Evolutionary conservation across 129 eudicot species (phyloP).

Genomic region (Helianthus annuus): DNA sequence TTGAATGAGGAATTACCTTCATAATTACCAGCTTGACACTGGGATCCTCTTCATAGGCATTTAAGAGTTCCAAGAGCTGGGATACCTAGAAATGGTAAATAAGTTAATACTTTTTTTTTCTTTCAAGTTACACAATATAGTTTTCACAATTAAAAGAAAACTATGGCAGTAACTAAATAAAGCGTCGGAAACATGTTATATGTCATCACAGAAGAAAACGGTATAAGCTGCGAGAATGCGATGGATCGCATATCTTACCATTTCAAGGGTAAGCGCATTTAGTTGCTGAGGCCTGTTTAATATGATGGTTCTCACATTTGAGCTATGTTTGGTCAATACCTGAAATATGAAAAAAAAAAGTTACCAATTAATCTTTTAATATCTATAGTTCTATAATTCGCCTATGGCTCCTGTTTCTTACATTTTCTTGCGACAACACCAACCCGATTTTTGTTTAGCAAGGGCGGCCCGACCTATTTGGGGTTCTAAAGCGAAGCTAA

Average conservation of each 20-base stretch:
- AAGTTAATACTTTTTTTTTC: background rate
- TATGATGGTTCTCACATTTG: conserved; percentile 43
- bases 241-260: conserved; percentile 41
- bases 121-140: background rate
- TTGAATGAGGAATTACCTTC: conserved; percentile 42
- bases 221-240: background rate
- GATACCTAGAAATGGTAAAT: conserved; percentile 41
- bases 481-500: too few species aligned
- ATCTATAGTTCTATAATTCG: too few species aligned
- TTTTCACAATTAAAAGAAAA: too few species aligned
- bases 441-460: too few species aligned
- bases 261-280: conserved; percentile 63
- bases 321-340: conserved; percentile 67
- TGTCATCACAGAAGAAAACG: background rate
- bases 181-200: background rate
- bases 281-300: conserved; percentile 81
- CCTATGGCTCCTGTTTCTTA: too few species aligned
- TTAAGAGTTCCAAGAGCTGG: conserved; percentile 71
- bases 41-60: conserved; percentile 58
- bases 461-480: too few species aligned
- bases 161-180: too few species aligned
- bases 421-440: too few species aligned
- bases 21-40: conserved; percentile 61
- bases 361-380: too few species aligned
- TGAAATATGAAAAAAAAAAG: conserved; percentile 27